A percentile compares a stretch with the other conserved stretches of the same genome.
These are phyloP conservation scores for Tolypocladium ovalisporum DNA, from an alignment of 2,329 filamentous ascomycete genomes.

Conservation along the genomic window DNA sequence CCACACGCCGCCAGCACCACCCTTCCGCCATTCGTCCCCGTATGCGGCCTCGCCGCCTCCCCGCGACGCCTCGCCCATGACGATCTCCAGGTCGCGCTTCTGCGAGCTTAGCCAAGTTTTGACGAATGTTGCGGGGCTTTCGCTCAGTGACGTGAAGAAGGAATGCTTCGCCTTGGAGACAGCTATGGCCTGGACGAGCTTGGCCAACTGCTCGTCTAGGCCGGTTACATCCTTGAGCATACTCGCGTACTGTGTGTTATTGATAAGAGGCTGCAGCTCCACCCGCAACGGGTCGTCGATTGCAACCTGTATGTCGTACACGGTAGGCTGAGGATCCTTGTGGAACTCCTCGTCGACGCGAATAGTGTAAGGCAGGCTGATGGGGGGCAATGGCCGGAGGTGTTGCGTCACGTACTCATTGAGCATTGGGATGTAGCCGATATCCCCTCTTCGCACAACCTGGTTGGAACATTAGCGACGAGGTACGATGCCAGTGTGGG, in stretches of 20 bases:
- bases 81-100: conserved; percentile 78
- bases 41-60: conserved; percentile 44
- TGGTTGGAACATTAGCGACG: conserved; percentile 22
- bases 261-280: conserved; percentile 53
- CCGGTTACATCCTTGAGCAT: conserved; percentile 65
- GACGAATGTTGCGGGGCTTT: conserved; percentile 77
- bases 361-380: conserved; percentile 84
- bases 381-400: conserved; percentile 66
- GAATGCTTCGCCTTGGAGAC: conserved; percentile 83
- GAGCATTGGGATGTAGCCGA: conserved; percentile 76
- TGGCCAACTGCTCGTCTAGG: conserved; percentile 77
- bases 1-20: conserved; percentile 45
- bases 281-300: conserved; percentile 72
- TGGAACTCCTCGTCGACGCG: conserved; percentile 81
- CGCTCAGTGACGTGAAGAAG: conserved; percentile 69
- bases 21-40: conserved; percentile 59
- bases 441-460: conserved; percentile 64
- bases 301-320: conserved; percentile 82
- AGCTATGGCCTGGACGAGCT: conserved; percentile 70
- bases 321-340: conserved; percentile 61
- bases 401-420: conserved; percentile 71
- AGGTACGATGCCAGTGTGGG: background rate
- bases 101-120: conserved; percentile 84
- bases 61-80: conserved; percentile 69
- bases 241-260: conserved; percentile 57